Percentiles rank a stretch among this genome's conserved stretches.
phyloP scores from a whole-genome alignment of 2,329 filamentous ascomycete species.

The Pestalotiopsis sp. region DNA sequence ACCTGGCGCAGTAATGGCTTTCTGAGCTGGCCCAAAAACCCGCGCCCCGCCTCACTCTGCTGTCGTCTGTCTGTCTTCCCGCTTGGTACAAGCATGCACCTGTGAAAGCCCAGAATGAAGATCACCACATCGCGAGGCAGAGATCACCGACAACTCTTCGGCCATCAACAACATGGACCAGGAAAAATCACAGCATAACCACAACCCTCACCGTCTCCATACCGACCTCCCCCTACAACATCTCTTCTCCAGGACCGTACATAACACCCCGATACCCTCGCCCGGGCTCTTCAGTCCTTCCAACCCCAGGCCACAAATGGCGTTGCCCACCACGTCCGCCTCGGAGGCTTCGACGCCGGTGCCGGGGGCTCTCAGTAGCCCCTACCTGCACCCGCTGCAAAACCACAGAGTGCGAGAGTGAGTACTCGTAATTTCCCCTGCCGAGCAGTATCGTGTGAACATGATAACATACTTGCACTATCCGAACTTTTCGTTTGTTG shows the following conservation, averaged over 20 bases:
- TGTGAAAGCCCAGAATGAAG: conserved; percentile 9
- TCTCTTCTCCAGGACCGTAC: conserved; percentile 50
- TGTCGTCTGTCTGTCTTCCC: background rate
- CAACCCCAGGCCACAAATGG: conserved; percentile 42
- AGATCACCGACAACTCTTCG: conserved; percentile 1
- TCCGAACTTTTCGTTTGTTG: no score
- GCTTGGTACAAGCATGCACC: conserved; percentile 3
- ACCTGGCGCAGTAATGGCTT: background rate
- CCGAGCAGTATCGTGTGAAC: no score
- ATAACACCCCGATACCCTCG: conserved; percentile 62
- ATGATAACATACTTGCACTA: no score
- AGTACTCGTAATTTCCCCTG: conserved; percentile 36
- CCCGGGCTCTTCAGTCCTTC: conserved; percentile 63
- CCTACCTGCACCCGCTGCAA: conserved; percentile 72
- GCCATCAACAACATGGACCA: conserved; percentile 33
- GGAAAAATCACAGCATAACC: conserved; percentile 32
- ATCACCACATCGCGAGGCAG: background rate
- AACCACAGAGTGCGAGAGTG: conserved; percentile 77
- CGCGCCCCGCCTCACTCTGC: conserved; percentile 2
- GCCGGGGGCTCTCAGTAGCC: conserved; percentile 49
- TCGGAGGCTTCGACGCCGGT: conserved; percentile 59
- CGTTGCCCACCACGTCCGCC: conserved; percentile 41
- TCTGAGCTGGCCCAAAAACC: background rate
- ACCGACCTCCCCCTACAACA: conserved; percentile 39
- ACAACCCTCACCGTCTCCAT: conserved; percentile 36